These are phyloP conservation scores for Mucor mucedo DNA, from an alignment of 371 early-diverging fungal species.

Conservation along the genomic window DNA sequence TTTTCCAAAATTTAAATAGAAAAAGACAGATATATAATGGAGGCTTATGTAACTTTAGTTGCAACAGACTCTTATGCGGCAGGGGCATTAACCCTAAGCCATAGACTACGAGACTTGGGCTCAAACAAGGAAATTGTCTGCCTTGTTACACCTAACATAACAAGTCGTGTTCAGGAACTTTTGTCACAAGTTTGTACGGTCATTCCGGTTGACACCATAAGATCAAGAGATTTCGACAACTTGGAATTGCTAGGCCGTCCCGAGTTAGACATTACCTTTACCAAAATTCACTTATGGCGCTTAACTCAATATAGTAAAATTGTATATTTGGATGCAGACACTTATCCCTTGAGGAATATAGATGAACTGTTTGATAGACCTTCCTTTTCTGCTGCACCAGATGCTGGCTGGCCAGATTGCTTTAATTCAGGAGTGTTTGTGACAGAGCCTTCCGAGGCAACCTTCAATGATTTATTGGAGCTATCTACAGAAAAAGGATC, in stretches of 20 bases:
- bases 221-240: slow-evolving; percentile 58
- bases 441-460: slow-evolving; percentile 61
- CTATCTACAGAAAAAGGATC: slow-evolving; percentile 65
- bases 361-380: slow-evolving; percentile 85
- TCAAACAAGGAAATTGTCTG: slow-evolving; percentile 72
- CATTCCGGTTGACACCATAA: slow-evolving; percentile 64
- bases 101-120: slow-evolving; percentile 71
- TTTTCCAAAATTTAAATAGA: not conserved
- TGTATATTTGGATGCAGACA: slow-evolving; percentile 92
- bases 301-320: slow-evolving; percentile 69
- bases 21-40: slow-evolving; percentile 23
- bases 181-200: slow-evolving; percentile 68
- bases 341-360: slow-evolving; percentile 76
- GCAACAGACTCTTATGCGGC: slow-evolving; percentile 81
- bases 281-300: slow-evolving; percentile 88
- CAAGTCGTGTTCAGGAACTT: slow-evolving; percentile 40
- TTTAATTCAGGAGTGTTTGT: slow-evolving; percentile 98
- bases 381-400: slow-evolving; percentile 82
- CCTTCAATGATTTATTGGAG: slow-evolving; percentile 57
- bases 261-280: slow-evolving; percentile 87
- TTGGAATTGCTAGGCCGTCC: slow-evolving; percentile 83
- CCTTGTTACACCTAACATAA: slow-evolving; percentile 70
- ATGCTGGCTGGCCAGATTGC: slow-evolving; percentile 91
- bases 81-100: slow-evolving; percentile 84
- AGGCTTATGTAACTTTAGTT: slow-evolving; percentile 78